Evolutionary conservation across 495 filamentous ascomycete species (phyloP), one percentile per base, ranked within the genome.

Genomic region (Talaromyces wortmannii): DNA sequence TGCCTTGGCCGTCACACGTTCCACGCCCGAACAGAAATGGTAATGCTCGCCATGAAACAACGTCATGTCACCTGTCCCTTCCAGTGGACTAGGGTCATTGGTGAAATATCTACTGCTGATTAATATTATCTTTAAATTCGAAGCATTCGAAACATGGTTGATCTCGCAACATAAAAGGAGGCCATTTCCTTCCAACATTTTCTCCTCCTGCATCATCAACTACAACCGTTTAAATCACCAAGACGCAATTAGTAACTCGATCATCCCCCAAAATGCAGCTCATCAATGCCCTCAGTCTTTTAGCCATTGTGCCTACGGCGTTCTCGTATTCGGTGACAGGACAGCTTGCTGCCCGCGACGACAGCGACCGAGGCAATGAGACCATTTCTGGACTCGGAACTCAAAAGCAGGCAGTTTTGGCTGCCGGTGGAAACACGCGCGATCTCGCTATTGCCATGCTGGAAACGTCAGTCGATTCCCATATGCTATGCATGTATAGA

Each of bases 381-480:
- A 68, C 54, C 10, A 54, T 70, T 49, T 8, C 59, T 48, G 69
- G 71, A 0, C 61, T 75, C 12, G 69, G 71, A 10, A 30, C 55
- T 16, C 67, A 67, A 18, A 75, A 75, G 64, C 57, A 68, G 48
- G 66, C 55, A 0, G 51, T 75, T 8, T 7, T 55, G 6, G 51
- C 29, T 18, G 67, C 69, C 7, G 72, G 71, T 32, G 72, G 71
- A 4, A 69, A 59, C 56, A 68, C 69, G 31, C 61, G 62, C 23
- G 71, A 75, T 36, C 32, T 75, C 7, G 69, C 72, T 0, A 74
- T 74, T 60, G 71, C 72, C 30, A 74, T 74, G 71, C 55, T 75
- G 43, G 71, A 75, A 59, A 75, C 67, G 60, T 62, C 2, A 60
- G 59, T 40, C 36, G 13, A 40, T 49, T 29, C 15, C 45, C 16